phyloP scores from a whole-genome alignment of 495 filamentous ascomycete genomes.

The Neurospora sp. region DNA sequence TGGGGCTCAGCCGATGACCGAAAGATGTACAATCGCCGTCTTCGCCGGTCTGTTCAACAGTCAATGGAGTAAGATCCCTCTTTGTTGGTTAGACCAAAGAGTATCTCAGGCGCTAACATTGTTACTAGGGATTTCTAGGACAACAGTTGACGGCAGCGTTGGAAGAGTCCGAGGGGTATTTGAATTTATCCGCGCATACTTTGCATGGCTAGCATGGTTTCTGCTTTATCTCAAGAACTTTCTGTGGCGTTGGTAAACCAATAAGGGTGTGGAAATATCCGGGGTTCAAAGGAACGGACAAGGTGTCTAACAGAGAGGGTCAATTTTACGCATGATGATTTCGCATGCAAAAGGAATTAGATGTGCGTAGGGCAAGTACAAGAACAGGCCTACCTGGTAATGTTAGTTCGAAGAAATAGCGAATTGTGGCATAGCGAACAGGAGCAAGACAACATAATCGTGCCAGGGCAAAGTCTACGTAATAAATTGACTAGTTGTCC shows the following conservation, averaged over 20 bases:
- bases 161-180: neutral
- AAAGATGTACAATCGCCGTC: conserved; percentile 70
- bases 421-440: neutral
- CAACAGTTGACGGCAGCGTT: neutral
- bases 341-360: neutral
- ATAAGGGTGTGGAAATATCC: neutral
- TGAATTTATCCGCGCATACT: conserved; percentile 1
- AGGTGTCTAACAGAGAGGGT: neutral
- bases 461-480: neutral
- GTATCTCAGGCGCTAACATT: neutral
- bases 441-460: neutral
- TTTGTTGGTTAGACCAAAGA: neutral
- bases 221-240: neutral
- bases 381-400: neutral
- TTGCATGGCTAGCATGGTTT: conserved; percentile 1
- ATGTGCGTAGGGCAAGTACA: neutral
- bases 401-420: neutral
- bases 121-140: neutral
- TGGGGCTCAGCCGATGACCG: conserved; percentile 76
- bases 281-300: neutral
- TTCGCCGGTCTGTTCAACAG: conserved; percentile 53
- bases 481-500: neutral
- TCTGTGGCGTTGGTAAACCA: neutral
- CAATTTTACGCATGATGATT: neutral
- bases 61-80: conserved; percentile 37